These are phyloP conservation scores for Hordeum vulgare DNA, from an alignment of 176 grass and related monocot genomes.

Conservation along the genomic window MorexV3_pseudomolecules_assembly NC_058523.1:505205031-505205530, in stretches of 20 bases:
- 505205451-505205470: neutral
- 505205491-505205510: too few species aligned
- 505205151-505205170: neutral
- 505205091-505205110: slow-evolving; percentile 48
- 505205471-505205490: too few species aligned
- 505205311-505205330: neutral
- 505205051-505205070: slow-evolving; percentile 32
- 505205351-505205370: neutral
- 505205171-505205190: neutral
- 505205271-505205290: neutral
- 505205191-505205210: neutral
- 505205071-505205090: slow-evolving; percentile 53
- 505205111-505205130: slow-evolving; percentile 49
- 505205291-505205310: neutral
- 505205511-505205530: too few species aligned
- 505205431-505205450: neutral
- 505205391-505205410: neutral
- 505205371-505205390: neutral
- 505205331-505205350: too few species aligned
- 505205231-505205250: slow-evolving; percentile 10
- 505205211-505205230: neutral
- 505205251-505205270: neutral
- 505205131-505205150: slow-evolving; percentile 28
- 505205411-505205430: neutral
- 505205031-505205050: slow-evolving; percentile 11